Conservation (phyloP, 148 eudicot genomes). For the Vaccinium vitisidaea region DNA sequence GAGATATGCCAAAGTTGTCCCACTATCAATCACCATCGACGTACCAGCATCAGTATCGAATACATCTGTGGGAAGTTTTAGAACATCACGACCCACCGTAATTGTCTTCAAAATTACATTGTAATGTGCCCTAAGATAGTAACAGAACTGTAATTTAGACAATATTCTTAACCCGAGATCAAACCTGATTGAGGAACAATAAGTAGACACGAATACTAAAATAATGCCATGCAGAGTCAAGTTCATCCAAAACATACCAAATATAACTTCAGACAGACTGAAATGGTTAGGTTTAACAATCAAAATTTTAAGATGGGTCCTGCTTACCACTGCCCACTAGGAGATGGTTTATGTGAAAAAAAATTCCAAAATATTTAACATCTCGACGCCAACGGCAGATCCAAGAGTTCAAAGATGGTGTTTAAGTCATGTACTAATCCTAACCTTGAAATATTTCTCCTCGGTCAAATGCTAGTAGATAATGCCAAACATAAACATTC, state of each 20-base stretch:
- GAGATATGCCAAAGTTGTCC: constrained; percentile 93
- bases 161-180: constrained; percentile 16
- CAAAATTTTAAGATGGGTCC: not conserved
- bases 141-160: constrained; percentile 40
- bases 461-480: not conserved
- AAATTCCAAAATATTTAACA: not conserved
- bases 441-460: not conserved
- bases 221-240: not conserved
- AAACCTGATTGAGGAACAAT: not conserved
- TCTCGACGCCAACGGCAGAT: not conserved
- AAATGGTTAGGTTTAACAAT: not conserved
- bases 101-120: constrained; percentile 60
- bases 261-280: not conserved
- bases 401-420: not conserved
- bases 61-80: constrained; percentile 42
- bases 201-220: not conserved
- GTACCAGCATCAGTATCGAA: constrained; percentile 32
- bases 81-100: constrained; percentile 59
- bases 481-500: not conserved
- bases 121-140: constrained; percentile 76
- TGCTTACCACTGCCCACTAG: not conserved
- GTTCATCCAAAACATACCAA: not conserved
- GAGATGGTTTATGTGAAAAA: not conserved
- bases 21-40: constrained; percentile 76
- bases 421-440: not conserved